Evolutionary conservation across 148 eudicot genomes (phyloP).

Genomic region (Tetragonia tetragonoides): DNA sequence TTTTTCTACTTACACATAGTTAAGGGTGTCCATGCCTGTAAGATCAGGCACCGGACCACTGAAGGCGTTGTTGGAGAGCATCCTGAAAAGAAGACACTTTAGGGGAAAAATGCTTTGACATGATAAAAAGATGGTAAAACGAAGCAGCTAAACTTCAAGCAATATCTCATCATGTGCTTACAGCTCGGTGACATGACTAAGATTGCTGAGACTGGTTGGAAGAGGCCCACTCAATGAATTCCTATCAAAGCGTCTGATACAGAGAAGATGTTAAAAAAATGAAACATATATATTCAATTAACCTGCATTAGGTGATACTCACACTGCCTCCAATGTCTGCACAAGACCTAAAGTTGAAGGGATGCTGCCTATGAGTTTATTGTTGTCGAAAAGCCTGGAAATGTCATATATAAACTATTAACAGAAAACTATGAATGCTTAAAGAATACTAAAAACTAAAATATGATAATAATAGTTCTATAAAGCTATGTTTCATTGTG

Average conservation of each 20-base stretch:
- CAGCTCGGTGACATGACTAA: constrained; percentile 57
- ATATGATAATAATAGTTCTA: too few relatives aligned
- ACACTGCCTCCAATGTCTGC: constrained; percentile 61
- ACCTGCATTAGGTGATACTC: constrained; percentile 33
- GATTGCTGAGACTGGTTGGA: constrained; percentile 55
- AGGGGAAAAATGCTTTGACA: neutral
- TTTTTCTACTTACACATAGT: constrained; percentile 50
- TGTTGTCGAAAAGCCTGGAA: constrained; percentile 77
- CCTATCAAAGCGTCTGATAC: constrained; percentile 70
- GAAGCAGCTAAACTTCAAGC: constrained; percentile 2
- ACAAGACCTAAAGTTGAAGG: constrained; percentile 66
- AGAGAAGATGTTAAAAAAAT: constrained; percentile 15
- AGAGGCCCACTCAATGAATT: constrained; percentile 53
- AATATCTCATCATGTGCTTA: constrained; percentile 36
- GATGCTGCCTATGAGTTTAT: constrained; percentile 51
- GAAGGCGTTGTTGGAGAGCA: constrained; percentile 66
- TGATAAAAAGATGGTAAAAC: neutral
- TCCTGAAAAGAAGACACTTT: constrained; percentile 37
- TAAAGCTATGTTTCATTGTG: too few relatives aligned
- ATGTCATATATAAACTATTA: constrained; percentile 1
- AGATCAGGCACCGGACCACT: constrained; percentile 68
- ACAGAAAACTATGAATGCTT: neutral
- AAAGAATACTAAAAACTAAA: neutral
- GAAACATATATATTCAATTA: constrained; percentile 1
- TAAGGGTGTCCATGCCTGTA: constrained; percentile 51